These are phyloP conservation scores for Hymenoscyphus albidus DNA, from an alignment of 2,329 filamentous ascomycete species.

Conservation along the genomic window DNA sequence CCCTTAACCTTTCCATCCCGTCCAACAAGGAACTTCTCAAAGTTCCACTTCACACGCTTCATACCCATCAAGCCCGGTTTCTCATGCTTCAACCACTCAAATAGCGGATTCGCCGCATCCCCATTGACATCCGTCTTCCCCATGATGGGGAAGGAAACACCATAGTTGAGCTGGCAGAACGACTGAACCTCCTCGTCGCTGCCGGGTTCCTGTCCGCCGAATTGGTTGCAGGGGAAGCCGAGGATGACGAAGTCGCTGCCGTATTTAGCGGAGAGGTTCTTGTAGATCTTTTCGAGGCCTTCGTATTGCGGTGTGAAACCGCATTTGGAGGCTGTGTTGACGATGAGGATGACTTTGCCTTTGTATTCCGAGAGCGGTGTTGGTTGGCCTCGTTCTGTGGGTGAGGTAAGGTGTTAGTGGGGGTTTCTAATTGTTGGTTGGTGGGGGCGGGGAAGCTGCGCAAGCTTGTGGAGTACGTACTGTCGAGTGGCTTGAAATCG, in stretches of 20 bases:
- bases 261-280: slow-evolving; percentile 64
- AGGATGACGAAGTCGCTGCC: slow-evolving; percentile 72
- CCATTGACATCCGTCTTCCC: slow-evolving; percentile 95
- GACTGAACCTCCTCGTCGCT: slow-evolving; percentile 73
- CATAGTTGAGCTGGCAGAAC: slow-evolving; percentile 88
- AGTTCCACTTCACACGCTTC: slow-evolving; percentile 98
- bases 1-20: slow-evolving; percentile 80
- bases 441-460: slow-evolving; percentile 6
- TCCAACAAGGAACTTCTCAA: slow-evolving; percentile 94
- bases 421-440: slow-evolving; percentile 2
- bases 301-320: slow-evolving; percentile 96
- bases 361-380: slow-evolving; percentile 69
- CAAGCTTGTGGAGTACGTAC: slow-evolving; percentile 45
- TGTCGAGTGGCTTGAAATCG: slow-evolving; percentile 80
- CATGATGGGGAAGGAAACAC: slow-evolving; percentile 41
- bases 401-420: slow-evolving; percentile 10
- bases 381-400: slow-evolving; percentile 67
- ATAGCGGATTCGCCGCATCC: slow-evolving; percentile 72
- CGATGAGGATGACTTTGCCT: slow-evolving; percentile 90
- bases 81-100: slow-evolving; percentile 67
- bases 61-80: slow-evolving; percentile 82
- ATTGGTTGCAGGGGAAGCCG: slow-evolving; percentile 99
- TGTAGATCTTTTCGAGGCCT: slow-evolving; percentile 87
- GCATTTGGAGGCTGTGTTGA: slow-evolving; percentile 98
- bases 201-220: slow-evolving; percentile 78